Base-by-base conservation (phyloP, 768 basidiomycete species). In the Psilocybe cubensis region DNA sequence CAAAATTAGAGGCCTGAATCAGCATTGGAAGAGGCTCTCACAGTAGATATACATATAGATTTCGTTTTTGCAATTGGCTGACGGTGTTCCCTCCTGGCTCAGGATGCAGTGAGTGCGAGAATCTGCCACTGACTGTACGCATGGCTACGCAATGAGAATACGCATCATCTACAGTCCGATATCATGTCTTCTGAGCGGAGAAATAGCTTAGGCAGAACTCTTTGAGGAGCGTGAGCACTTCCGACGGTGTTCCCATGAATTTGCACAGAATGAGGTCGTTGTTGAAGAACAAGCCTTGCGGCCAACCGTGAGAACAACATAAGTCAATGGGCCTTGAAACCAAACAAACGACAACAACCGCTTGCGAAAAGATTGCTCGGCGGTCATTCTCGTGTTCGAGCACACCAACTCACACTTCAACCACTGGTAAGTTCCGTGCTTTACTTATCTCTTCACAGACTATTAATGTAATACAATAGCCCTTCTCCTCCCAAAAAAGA, bases 331-430 rank as follows among this genome's bases (percentile, higher is more conserved):
- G 6, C 50, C 14, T 42, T 42, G 17, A 48, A 53, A 54, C 3
- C 45, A 59, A 59, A 54, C 17, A 59, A 41, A 42, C 14, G 3
- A 48, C 23, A 54, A 59, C 58, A 59, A 51, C 11, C 12, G 52
- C 40, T 18, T 31, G 33, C 41, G 48, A 58, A 59, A 48, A 59
- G 43, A 52, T 20, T 40, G 1, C 29, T 12, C 42, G 28, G 18
- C 20, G 40, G 51, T 18, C 51, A 52, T 27, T 25, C 18, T 52
- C 51, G 51, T 24, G 3, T 28, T 40, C 40, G 41, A 41, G 38
- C 14, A 48, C 31, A 27, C 46, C 42, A 21, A 44, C 42, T 44
- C 35, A 38, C 35, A 46, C 23, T 27, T 41, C 35, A 52, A 27
- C 17, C 20, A 52, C 40, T 27, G 23, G 40, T 41, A 41, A 27